Evolutionary conservation across 1,284 basidiomycete genomes (phyloP).

Genomic region (Rhodofomes roseus): DNA sequence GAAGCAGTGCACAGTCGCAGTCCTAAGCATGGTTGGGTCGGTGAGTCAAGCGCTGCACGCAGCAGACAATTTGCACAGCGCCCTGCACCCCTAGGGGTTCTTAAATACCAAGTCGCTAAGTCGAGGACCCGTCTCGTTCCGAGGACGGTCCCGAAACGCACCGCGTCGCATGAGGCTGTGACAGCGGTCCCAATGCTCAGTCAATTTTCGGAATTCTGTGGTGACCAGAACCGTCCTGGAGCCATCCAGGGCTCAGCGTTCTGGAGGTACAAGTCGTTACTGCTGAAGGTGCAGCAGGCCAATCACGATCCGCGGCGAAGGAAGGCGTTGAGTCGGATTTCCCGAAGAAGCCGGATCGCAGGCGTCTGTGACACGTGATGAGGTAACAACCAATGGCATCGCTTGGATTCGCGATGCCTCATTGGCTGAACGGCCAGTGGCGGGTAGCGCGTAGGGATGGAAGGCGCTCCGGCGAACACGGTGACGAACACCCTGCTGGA

Average conservation of each 20-base stretch:
- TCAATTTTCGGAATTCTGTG: not conserved
- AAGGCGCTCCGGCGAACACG: not conserved
- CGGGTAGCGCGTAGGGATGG: not conserved
- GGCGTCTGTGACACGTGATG: not conserved
- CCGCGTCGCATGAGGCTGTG: conserved; percentile 7
- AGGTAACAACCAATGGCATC: not conserved
- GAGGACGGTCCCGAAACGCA: conserved; percentile 19
- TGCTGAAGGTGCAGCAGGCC: not conserved
- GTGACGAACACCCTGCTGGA: not conserved
- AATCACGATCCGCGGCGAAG: not conserved
- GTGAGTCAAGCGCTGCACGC: not conserved
- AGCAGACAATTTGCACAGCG: not conserved
- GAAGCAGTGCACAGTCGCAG: not conserved
- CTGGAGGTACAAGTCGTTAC: not conserved
- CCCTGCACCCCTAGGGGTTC: not conserved
- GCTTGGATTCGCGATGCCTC: not conserved
- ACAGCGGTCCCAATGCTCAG: not conserved
- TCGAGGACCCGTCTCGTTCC: conserved; percentile 19
- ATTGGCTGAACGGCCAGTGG: not conserved
- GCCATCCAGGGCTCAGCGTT: not conserved
- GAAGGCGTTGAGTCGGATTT: not conserved
- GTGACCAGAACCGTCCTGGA: not conserved
- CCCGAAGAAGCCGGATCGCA: not conserved
- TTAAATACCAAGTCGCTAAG: conserved; percentile 14
- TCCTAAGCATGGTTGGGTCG: conserved; percentile 7